A percentile compares a stretch with the other conserved stretches of the same genome.
Conservation (phyloP, 305 asterid genomes). For the Fraxinus albicans region DNA sequence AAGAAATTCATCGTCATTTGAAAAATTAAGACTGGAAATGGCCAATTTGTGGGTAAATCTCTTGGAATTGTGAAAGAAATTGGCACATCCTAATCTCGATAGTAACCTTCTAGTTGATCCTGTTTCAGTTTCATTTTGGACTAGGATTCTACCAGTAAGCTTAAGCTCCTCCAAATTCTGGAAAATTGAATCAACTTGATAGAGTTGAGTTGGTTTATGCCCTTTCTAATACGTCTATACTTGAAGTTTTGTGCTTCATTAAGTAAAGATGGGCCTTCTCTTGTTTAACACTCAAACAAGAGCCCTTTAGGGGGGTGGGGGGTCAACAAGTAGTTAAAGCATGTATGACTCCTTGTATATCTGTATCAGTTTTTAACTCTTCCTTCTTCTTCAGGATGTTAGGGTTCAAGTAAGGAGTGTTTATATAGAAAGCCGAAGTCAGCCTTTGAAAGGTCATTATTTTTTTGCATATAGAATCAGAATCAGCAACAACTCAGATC, state of each 20-base stretch:
- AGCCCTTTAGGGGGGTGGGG: not conserved
- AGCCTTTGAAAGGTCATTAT: constrained; percentile 73
- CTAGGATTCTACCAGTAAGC: constrained; percentile 42
- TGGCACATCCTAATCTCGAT: constrained; percentile 39
- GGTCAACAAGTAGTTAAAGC: not conserved
- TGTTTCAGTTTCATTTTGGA: constrained; percentile 35
- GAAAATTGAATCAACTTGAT: not conserved
- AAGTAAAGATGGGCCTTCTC: not conserved
- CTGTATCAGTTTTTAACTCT: not conserved
- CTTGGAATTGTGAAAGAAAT: constrained; percentile 37
- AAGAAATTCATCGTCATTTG: constrained; percentile 36
- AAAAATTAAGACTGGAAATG: constrained; percentile 43
- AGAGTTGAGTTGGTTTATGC: not conserved
- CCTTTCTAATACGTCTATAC: not conserved
- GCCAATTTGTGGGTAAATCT: constrained; percentile 40
- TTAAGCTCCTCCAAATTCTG: constrained; percentile 26
- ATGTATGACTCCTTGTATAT: not conserved
- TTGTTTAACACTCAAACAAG: not conserved
- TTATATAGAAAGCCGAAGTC: constrained; percentile 73
- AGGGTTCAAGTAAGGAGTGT: constrained; percentile 90
- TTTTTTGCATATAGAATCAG: constrained; percentile 80
- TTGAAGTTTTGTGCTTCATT: not conserved
- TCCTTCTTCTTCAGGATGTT: constrained; percentile 49
- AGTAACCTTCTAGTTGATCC: constrained; percentile 35
- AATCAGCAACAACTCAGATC: constrained; percentile 75